Evolutionary conservation across 2,329 filamentous ascomycete genomes (phyloP).

Genomic region (Cercospora beticola): DNA sequence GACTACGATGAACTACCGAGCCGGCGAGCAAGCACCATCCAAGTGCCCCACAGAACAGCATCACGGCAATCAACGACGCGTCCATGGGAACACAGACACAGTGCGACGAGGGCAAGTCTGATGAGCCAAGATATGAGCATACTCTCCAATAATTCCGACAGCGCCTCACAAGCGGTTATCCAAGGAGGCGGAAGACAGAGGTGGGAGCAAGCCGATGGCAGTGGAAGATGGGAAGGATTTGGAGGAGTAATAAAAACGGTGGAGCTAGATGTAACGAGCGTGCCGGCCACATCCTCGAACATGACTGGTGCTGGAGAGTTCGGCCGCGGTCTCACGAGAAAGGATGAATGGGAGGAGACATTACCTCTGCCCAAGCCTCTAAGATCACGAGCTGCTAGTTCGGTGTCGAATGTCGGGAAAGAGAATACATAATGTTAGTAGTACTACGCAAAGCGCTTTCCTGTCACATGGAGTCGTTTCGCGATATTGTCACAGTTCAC

Average conservation of each 20-base stretch:
- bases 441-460: not conserved
- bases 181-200: slow-evolving; percentile 17
- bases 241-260: slow-evolving; percentile 21
- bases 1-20: slow-evolving; percentile 7
- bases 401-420: not conserved
- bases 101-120: not conserved
- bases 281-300: slow-evolving; percentile 7
- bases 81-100: not conserved
- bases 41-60: not conserved
- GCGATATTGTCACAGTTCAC: not conserved
- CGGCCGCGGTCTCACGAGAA: slow-evolving; percentile 17
- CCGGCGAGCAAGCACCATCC: slow-evolving; percentile 5
- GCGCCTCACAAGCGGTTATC: slow-evolving; percentile 1
- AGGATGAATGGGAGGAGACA: slow-evolving; percentile 16
- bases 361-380: not conserved
- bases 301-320: slow-evolving; percentile 13
- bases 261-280: slow-evolving; percentile 18
- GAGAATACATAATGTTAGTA: not conserved
- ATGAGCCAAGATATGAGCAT: slow-evolving; percentile 13
- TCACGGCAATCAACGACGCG: not conserved
- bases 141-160: not conserved
- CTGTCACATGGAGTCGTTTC: not conserved
- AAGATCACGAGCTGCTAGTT: not conserved
- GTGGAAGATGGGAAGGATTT: slow-evolving; percentile 19
- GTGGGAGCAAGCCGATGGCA: slow-evolving; percentile 15